A percentile compares a stretch with the other conserved stretches of the same genome.
Conservation (phyloP, 352 stramenopile species). For the Globisporangium rhizosaccharum region DNA sequence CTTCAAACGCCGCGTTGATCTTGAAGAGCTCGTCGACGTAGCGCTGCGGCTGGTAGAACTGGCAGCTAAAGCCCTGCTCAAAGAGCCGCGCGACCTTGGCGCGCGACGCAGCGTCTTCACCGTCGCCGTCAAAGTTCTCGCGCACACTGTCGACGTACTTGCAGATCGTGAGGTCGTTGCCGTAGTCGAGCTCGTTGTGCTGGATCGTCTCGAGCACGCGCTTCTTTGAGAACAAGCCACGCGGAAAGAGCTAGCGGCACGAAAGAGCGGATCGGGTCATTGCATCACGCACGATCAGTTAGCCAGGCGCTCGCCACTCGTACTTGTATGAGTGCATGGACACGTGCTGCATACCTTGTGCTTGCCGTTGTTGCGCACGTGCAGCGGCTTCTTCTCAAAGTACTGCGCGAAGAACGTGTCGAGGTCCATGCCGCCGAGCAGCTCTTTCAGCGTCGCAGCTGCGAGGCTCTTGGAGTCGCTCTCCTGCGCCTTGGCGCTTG, state of each 20-base stretch:
- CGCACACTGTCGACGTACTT: slow-evolving; percentile 62
- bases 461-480: slow-evolving; percentile 16
- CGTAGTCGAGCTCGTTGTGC: slow-evolving; percentile 49
- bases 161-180: slow-evolving; percentile 71
- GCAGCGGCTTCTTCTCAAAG: slow-evolving; percentile 84
- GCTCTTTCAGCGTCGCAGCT: slow-evolving; percentile 28
- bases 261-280: background rate
- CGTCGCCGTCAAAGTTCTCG: slow-evolving; percentile 61
- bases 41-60: slow-evolving; percentile 87
- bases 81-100: slow-evolving; percentile 58
- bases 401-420: slow-evolving; percentile 58
- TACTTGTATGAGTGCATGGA: background rate
- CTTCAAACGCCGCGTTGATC: slow-evolving; percentile 78
- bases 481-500: background rate
- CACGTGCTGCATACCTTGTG: slow-evolving; percentile 16
- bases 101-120: slow-evolving; percentile 39
- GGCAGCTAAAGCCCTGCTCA: slow-evolving; percentile 72
- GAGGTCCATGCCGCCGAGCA: slow-evolving; percentile 64
- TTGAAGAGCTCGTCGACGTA: slow-evolving; percentile 69
- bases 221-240: slow-evolving; percentile 61
- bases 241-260: slow-evolving; percentile 35
- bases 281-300: background rate
- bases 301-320: background rate
- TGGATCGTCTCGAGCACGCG: slow-evolving; percentile 57
- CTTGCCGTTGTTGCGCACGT: slow-evolving; percentile 48